Conservation (phyloP, 441 rosid species). For the Populus trichocarpa region DNA sequence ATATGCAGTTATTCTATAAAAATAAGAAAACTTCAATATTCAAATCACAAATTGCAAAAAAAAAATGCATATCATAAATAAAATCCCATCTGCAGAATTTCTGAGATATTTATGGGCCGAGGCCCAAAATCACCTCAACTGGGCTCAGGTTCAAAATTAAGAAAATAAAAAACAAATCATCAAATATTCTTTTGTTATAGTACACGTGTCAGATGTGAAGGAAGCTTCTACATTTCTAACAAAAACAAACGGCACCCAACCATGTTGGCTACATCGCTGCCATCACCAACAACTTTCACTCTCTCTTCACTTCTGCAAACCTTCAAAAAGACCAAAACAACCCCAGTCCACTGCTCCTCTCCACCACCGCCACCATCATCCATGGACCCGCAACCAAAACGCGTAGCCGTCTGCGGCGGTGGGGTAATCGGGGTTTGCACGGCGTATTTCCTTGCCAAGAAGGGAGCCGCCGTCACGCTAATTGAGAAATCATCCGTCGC, state of each 20-base stretch:
- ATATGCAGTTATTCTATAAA: too few species aligned
- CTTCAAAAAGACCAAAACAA: background rate
- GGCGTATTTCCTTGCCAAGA: constrained; percentile 74
- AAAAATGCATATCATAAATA: too few species aligned
- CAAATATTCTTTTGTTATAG: background rate
- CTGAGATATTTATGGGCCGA: background rate
- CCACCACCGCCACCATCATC: constrained; percentile 18
- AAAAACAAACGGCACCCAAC: background rate
- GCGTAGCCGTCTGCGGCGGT: constrained; percentile 71
- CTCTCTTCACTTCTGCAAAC: background rate
- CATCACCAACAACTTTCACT: constrained; percentile 1
- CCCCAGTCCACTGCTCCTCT: constrained; percentile 18
- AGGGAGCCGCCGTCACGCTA: constrained; percentile 65
- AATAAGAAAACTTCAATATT: too few species aligned
- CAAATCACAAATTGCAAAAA: too few species aligned
- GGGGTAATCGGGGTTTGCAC: constrained; percentile 89
- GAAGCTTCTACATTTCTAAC: background rate
- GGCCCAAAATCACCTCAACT: background rate
- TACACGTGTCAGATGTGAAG: background rate
- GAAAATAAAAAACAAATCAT: too few species aligned
- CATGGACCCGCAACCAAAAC: constrained; percentile 37
- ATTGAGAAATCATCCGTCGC: constrained; percentile 75
- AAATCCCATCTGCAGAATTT: background rate
- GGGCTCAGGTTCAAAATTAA: background rate
- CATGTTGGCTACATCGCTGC: constrained; percentile 17